Percentiles rank a stretch among this genome's conserved stretches.
These are phyloP conservation scores for Phytopythium helicoides DNA, from an alignment of 352 stramenopile genomes.

Conservation along the genomic window DNA sequence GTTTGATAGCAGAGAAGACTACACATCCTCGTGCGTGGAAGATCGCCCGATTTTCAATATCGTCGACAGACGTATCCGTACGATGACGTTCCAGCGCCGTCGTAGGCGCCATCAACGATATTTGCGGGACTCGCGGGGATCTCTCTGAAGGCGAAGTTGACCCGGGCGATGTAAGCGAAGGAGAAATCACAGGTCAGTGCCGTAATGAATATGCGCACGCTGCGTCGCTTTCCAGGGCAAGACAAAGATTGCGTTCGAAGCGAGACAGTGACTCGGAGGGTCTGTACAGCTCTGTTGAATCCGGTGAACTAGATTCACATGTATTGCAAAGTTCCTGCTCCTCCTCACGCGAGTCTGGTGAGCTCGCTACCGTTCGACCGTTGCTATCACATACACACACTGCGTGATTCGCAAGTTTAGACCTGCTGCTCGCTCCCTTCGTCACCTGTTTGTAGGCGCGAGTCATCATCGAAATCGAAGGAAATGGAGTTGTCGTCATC, in stretches of 20 bases:
- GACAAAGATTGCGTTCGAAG: no score
- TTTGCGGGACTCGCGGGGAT: slow-evolving; percentile 30
- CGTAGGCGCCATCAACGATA: background rate
- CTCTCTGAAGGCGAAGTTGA: slow-evolving; percentile 45
- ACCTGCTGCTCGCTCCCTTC: background rate
- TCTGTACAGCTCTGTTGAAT: slow-evolving; percentile 41
- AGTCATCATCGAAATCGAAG: background rate
- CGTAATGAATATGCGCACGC: slow-evolving; percentile 16
- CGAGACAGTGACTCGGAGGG: slow-evolving; percentile 3
- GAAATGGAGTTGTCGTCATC: no score
- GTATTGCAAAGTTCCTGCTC: slow-evolving; percentile 10
- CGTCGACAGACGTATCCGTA: background rate
- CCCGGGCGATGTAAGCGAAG: slow-evolving; percentile 51
- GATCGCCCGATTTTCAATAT: background rate
- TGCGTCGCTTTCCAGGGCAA: slow-evolving; percentile 4
- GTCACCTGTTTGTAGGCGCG: background rate
- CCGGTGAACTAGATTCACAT: slow-evolving; percentile 35
- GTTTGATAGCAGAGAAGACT: no score
- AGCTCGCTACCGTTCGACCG: slow-evolving; percentile 8
- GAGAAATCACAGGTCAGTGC: slow-evolving; percentile 45
- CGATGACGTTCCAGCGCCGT: background rate
- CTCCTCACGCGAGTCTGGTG: slow-evolving; percentile 29
- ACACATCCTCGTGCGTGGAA: background rate
- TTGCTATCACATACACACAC: background rate
- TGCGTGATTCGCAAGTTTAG: background rate